phyloP scores from a whole-genome alignment of 2,329 filamentous ascomycete species.

The Byssoonygena ceratinophila region DNA sequence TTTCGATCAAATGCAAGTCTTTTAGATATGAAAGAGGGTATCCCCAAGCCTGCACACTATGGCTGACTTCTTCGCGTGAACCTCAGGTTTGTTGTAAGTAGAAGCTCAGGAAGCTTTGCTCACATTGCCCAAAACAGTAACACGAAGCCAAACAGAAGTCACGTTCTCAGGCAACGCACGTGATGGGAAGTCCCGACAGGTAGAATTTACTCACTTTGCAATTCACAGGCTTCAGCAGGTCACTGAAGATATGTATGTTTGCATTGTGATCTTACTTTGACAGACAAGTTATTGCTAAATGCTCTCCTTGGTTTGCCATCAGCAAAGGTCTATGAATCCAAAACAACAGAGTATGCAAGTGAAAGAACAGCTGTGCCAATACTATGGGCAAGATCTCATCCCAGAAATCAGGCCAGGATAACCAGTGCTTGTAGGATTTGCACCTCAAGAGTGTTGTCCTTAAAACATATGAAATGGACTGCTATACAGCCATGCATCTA shows the following conservation, averaged over 20 bases:
- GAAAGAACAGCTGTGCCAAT: not conserved
- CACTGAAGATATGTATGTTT: not conserved
- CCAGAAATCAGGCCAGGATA: not conserved
- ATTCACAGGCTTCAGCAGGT: not conserved
- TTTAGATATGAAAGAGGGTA: not conserved
- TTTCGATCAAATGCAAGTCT: not conserved
- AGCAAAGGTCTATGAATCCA: not conserved
- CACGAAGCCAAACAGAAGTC: not conserved
- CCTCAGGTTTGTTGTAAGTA: not conserved
- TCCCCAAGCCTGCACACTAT: not conserved
- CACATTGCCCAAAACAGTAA: not conserved
- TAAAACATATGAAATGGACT: not conserved
- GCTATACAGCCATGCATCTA: no score
- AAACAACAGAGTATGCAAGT: not conserved
- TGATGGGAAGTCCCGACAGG: not conserved
- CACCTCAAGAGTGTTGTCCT: not conserved
- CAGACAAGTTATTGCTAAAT: not conserved
- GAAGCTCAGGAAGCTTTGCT: not conserved
- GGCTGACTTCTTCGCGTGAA: not conserved
- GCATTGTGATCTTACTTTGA: slow-evolving; percentile 1
- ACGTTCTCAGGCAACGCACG: not conserved
- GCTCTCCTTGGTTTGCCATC: not conserved
- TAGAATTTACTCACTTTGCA: not conserved
- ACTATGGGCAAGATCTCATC: not conserved
- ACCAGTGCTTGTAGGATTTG: not conserved